Base-by-base conservation (phyloP, 1,284 basidiomycete genomes). In the Cerioporus squamosus region DNA sequence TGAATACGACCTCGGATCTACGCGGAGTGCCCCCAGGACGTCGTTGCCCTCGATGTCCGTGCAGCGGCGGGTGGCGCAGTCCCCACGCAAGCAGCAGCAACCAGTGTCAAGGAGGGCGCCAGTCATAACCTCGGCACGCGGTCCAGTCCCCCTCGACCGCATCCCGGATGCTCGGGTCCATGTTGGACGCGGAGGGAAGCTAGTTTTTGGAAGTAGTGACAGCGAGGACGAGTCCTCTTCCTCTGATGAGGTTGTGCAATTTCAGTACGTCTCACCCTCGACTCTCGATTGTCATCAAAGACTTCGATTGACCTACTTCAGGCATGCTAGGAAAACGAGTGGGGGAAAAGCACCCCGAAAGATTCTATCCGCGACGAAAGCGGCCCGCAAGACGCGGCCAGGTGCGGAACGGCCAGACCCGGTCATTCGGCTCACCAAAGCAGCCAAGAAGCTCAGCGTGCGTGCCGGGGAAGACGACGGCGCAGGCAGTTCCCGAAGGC, bases 21-120 rank as follows among this genome's bases (percentile, higher is more conserved):
- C 29, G 12, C 43, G 52, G 14, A 61, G 49, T 38, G 46, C 47
- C 8, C 57, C 59, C 17, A 55, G 60, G 14, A 53, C 36, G 31
- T 50, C 62, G 8, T 26, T 54, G 8, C 55, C 59, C 5, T 56
- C 59, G 9, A 64, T 61, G 62, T 64, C 62, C 8, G 60, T 64
- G n/a, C 62, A 59, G 50, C 59, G 60, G 2, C 57, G 62, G 8
- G 51, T 48, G 2, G 53, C n/a, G 2, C 22, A 49, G n/a, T 59
- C 60, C 4, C 62, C 62, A 12, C 40, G 54, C 36, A 59, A 60
- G 42, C 46, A 20, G 2, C 42, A 39, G 23, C 47, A 23, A n/a
- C 9, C 43, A 15, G 17, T 31, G 15, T 22, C 20, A 10, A 20
- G 22, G 3, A n/a, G 23, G 3, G 18, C 24, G 24, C 45, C 23